Conservation (phyloP, 78 protist genomes). For the Anaeramoeba flamelloides region DNA sequence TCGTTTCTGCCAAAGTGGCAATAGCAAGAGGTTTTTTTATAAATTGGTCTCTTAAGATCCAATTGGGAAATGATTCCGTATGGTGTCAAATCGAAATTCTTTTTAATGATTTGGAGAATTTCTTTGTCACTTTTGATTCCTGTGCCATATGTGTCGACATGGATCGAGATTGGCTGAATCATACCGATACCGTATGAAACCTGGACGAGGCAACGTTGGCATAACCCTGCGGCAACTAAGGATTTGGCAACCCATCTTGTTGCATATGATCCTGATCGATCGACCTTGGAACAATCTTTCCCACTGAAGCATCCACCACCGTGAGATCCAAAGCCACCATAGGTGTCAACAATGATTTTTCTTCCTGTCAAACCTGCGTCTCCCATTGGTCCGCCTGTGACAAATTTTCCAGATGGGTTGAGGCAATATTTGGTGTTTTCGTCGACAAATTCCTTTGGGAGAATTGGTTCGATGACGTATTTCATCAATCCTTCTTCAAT, state of each 20-base stretch:
- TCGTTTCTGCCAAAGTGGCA: constrained; percentile 99
- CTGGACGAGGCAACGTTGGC: constrained; percentile 79
- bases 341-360: constrained; percentile 94
- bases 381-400: constrained; percentile 99
- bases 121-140: constrained; percentile 54
- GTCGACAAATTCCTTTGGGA: constrained; percentile 72
- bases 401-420: constrained; percentile 95
- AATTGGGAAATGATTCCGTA: constrained; percentile 58
- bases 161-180: constrained; percentile 86
- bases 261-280: constrained; percentile 97
- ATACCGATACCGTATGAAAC: constrained; percentile 98
- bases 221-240: constrained; percentile 80
- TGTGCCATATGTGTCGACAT: constrained; percentile 93
- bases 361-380: constrained; percentile 99
- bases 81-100: constrained; percentile 91
- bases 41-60: constrained; percentile 57
- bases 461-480: constrained; percentile 61
- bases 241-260: constrained; percentile 99
- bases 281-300: constrained; percentile 99
- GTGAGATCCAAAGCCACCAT: constrained; percentile 99
- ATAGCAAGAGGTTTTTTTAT: constrained; percentile 63
- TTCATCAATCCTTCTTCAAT: constrained; percentile 72
- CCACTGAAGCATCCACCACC: constrained; percentile 99
- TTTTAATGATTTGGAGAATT: constrained; percentile 64
- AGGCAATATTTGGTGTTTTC: constrained; percentile 85